Percentiles rank a stretch among this genome's conserved stretches.
Conservation (phyloP, 768 basidiomycete genomes). For the Termitomyces sp. region DNA sequence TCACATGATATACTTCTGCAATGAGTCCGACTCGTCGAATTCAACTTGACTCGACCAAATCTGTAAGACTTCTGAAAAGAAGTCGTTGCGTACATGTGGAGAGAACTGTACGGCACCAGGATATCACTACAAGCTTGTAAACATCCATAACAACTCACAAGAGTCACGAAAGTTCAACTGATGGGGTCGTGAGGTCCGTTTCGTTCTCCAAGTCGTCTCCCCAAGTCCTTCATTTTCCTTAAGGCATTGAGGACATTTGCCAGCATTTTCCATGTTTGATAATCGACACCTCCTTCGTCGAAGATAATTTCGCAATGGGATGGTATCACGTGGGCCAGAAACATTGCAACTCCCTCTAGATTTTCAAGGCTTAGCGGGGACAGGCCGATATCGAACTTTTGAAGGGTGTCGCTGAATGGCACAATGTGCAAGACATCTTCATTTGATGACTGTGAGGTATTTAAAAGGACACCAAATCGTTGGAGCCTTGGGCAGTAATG, state of each 20-base stretch:
- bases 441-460: neutral
- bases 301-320: neutral
- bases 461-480: neutral
- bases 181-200: too few relatives aligned
- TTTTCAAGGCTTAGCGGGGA: neutral
- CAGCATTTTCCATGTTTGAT: neutral
- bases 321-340: neutral
- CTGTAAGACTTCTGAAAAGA: too few relatives aligned
- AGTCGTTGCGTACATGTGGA: too few relatives aligned
- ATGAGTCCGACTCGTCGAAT: too few relatives aligned
- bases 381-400: neutral
- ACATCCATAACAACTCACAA: too few relatives aligned
- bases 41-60: too few relatives aligned
- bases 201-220: neutral
- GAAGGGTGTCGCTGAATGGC: neutral
- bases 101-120: too few relatives aligned
- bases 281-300: neutral
- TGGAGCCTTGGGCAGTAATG: neutral
- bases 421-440: neutral
- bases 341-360: neutral
- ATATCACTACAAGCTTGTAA: too few relatives aligned
- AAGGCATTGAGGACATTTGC: neutral
- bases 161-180: too few relatives aligned
- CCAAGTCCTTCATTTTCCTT: neutral
- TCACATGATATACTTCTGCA: too few relatives aligned